Evolutionary conservation across 2,329 filamentous ascomycete genomes (phyloP), one percentile per base, ranked within the genome.

Genomic region (Claviceps sorghi): DNA sequence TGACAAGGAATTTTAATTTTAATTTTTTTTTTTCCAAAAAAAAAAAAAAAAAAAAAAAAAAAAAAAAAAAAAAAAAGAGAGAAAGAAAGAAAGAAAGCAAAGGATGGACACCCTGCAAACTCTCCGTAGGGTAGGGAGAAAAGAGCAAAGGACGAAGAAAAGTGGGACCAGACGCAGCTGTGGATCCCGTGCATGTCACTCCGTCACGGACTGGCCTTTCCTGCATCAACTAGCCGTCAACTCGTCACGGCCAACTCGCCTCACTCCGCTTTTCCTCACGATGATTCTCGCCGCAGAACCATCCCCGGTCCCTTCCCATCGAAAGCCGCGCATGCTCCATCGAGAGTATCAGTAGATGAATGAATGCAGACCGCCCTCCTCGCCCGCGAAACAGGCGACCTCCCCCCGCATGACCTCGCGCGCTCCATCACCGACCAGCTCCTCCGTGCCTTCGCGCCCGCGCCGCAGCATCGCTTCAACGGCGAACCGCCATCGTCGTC

Each of bases 301-400:
- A 17, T 9, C 22, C 7, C 2, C 13, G 17, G 29, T 4, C 1
- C 26, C 8, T 9, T 2, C 9, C 17, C 7, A 46, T 15, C 43
- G 26, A 29, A 43, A 22, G 11, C 41, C 22, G 13, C 22, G 10
- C 41, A 22, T 10, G 7, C 26, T 48, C 5, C 26, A 5, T 26
- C 26, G 26, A 26, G 26, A 5, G 26, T 26, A 26, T 26, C 17
- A n/a, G 34, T 53, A 42, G 42, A 22, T 62, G 62, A 58, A 71
- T 71, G 69, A 66, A 83, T 84, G 80, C 73, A 91, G 88, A 82
- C 79, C 64, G 81, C 83, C 65, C 73, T 94, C 55, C 75, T 93
- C 67, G 81, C 86, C 65, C 83, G 88, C 69, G 82, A 86, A 65
- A 75, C 82, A 56, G 87, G 88, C 69, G 77, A 77, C 61, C 68